Percentiles rank a stretch among this genome's conserved stretches.
These are phyloP conservation scores for Penicillium sp. DNA, from an alignment of 2,329 filamentous ascomycete species.

Conservation along the genomic window DNA sequence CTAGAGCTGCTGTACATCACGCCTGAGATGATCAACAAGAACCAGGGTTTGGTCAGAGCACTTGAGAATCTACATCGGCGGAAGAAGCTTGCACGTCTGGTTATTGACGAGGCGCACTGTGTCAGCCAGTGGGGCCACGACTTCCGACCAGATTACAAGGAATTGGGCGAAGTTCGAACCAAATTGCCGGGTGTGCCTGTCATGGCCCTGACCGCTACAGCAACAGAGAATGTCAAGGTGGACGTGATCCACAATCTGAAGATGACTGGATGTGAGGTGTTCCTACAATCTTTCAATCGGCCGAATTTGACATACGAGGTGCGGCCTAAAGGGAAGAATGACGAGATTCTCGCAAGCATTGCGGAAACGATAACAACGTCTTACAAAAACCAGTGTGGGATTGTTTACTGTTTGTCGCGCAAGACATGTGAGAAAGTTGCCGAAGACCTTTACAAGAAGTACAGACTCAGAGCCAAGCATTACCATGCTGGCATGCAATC, in stretches of 20 bases:
- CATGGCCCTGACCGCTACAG: slow-evolving; percentile 94
- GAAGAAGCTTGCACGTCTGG: slow-evolving; percentile 78
- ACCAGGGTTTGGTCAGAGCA: slow-evolving; percentile 63
- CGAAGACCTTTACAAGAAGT: slow-evolving; percentile 59
- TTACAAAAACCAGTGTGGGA: slow-evolving; percentile 75
- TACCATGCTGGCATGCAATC: slow-evolving; percentile 82
- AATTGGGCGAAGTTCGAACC: slow-evolving; percentile 70
- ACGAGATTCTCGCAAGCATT: slow-evolving; percentile 56
- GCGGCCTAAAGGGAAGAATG: slow-evolving; percentile 65
- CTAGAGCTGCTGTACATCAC: slow-evolving; percentile 93
- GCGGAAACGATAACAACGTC: slow-evolving; percentile 64
- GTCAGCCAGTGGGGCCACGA: slow-evolving; percentile 99
- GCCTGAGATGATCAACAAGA: slow-evolving; percentile 94
- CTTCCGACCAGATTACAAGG: slow-evolving; percentile 94
- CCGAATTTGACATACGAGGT: slow-evolving; percentile 92
- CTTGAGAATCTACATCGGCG: slow-evolving; percentile 69
- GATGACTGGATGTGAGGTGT: slow-evolving; percentile 75
- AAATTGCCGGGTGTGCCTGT: slow-evolving; percentile 79
- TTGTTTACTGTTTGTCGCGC: slow-evolving; percentile 89
- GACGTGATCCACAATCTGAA: slow-evolving; percentile 91
- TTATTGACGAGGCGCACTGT: slow-evolving; percentile 99
- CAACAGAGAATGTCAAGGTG: slow-evolving; percentile 86
- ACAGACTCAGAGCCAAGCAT: slow-evolving; percentile 72
- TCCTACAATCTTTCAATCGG: slow-evolving; percentile 95
- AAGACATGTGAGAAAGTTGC: slow-evolving; percentile 82